Conservation (phyloP, 805 yeast species). For the Blastobotrys mokoenaii region DNA sequence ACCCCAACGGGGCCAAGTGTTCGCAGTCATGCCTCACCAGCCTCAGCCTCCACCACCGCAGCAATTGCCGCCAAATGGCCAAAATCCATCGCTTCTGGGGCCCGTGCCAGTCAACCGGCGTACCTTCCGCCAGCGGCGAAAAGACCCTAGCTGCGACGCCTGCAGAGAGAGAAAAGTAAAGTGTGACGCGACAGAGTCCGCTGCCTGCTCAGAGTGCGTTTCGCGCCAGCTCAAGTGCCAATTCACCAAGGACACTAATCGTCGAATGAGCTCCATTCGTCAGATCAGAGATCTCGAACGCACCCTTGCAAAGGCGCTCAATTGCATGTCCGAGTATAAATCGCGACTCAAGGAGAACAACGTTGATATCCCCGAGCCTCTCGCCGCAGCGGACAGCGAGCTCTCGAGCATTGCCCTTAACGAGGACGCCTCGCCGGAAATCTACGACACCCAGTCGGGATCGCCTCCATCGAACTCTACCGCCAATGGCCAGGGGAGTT, state of each 20-base stretch:
- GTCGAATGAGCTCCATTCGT: constrained; percentile 20
- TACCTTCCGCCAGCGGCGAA: constrained; percentile 24
- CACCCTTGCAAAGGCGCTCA: constrained; percentile 8
- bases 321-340: constrained; percentile 10
- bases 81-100: neutral
- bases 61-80: neutral
- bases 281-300: constrained; percentile 17
- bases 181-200: constrained; percentile 25
- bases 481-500: no score
- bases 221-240: constrained; percentile 24
- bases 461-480: no score
- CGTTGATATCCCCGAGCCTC: constrained; percentile 9
- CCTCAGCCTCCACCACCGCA: neutral
- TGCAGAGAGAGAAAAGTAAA: constrained; percentile 27
- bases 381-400: constrained; percentile 1
- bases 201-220: constrained; percentile 25
- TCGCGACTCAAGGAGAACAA: constrained; percentile 12
- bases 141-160: constrained; percentile 27
- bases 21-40: neutral
- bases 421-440: constrained; percentile 2
- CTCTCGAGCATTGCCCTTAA: constrained; percentile 5
- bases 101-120: constrained; percentile 9
- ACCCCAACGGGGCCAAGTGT: constrained; percentile 1
- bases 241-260: constrained; percentile 23
- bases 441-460: no score